Percentiles rank a stretch among this genome's conserved stretches.
Conservation (phyloP, 1,139 yeast genomes). For the Yamadazyma triangularis region DNA sequence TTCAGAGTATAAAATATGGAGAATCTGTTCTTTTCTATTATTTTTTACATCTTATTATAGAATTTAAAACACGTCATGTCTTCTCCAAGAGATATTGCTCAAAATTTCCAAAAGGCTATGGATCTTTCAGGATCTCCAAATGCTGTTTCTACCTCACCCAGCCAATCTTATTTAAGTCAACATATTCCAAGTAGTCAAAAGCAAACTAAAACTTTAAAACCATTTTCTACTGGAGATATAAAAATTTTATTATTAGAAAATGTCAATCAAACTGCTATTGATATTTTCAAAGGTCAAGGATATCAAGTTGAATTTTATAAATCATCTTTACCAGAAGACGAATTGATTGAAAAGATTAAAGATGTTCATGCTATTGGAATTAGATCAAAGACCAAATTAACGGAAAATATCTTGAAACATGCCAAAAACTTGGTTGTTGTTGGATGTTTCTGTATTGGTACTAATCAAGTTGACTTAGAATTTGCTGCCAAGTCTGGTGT, state of each 20-base stretch:
- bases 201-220: constrained; percentile 69
- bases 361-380: constrained; percentile 97
- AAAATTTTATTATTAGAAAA: constrained; percentile 88
- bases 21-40: too few species aligned
- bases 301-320: constrained; percentile 95
- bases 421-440: constrained; percentile 87
- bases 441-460: constrained; percentile 99
- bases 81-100: constrained; percentile 64
- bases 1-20: too few species aligned
- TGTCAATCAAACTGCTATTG: constrained; percentile 87
- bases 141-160: constrained; percentile 76
- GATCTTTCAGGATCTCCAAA: constrained; percentile 54
- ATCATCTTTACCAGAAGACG: constrained; percentile 86
- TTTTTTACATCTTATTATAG: background rate
- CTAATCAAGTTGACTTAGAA: constrained; percentile 93
- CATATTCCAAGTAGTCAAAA: constrained; percentile 39
- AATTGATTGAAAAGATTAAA: constrained; percentile 87
- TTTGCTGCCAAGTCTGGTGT: constrained; percentile 91
- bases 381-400: constrained; percentile 91
- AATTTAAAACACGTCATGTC: too few species aligned
- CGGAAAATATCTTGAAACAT: constrained; percentile 70
- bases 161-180: constrained; percentile 47
- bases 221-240: constrained; percentile 87
- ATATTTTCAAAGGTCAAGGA: constrained; percentile 82
- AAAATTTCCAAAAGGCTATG: constrained; percentile 52